A percentile compares a stretch with the other conserved stretches of the same genome.
Conservation (phyloP, 176 grass and related monocot species). For the Oryza glaberrima region DNA sequence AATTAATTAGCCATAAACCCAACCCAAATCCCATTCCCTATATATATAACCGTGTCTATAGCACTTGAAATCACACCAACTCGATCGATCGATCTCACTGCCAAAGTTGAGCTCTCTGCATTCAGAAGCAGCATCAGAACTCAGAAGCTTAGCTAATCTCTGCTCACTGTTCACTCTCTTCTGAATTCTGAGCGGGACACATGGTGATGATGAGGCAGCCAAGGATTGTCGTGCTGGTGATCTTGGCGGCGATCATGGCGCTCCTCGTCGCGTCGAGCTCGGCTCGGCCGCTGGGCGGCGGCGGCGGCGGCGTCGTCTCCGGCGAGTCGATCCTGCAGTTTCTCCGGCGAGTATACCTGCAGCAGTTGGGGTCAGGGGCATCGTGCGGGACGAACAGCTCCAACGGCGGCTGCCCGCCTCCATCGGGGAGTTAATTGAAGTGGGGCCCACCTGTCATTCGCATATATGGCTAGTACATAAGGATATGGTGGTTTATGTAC, state of each 20-base stretch:
- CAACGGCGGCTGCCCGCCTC: constrained; percentile 40
- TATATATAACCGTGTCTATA: neutral
- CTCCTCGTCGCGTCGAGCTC: constrained; percentile 33
- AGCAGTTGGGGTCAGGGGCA: constrained; percentile 38
- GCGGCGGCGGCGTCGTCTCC: neutral
- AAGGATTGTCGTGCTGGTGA: neutral
- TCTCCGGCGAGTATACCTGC: constrained; percentile 43
- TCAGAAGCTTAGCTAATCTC: neutral
- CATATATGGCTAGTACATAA: neutral
- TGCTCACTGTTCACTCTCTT: neutral
- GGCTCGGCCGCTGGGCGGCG: constrained; percentile 30
- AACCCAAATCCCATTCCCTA: neutral
- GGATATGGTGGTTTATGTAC: neutral
- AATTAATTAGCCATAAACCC: neutral
- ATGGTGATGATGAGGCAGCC: neutral
- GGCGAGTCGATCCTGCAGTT: constrained; percentile 31
- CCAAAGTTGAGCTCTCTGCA: neutral
- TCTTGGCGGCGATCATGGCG: constrained; percentile 13
- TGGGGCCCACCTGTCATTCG: neutral
- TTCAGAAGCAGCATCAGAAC: neutral
- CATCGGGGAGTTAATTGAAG: neutral
- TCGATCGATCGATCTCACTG: neutral
- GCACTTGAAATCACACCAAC: neutral
- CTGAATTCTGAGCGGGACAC: neutral
- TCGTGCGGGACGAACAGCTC: constrained; percentile 45